Percentiles rank a stretch among this genome's conserved stretches.
phyloP scores from a whole-genome alignment of 441 rosid genomes.

The Croton setiger region DNA sequence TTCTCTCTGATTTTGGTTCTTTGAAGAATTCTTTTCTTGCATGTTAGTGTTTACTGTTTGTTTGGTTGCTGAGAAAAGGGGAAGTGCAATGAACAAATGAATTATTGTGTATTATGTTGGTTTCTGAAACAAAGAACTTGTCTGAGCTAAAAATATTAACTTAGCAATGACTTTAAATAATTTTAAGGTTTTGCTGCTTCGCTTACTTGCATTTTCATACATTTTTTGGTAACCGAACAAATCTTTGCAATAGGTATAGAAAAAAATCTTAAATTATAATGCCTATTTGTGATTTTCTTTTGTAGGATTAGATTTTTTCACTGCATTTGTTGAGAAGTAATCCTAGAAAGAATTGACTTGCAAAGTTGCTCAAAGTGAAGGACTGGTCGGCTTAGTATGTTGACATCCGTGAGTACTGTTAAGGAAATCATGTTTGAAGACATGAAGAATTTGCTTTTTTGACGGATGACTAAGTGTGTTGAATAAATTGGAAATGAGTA shows the following conservation, averaged over 20 bases:
- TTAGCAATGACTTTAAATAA: not conserved
- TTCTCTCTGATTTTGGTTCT: constrained; percentile 8
- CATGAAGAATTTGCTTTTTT: constrained; percentile 24
- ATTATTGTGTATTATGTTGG: constrained; percentile 2
- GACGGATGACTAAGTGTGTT: constrained; percentile 30
- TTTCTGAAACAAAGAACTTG: not conserved
- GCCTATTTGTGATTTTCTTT: constrained; percentile 12
- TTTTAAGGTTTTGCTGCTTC: not conserved
- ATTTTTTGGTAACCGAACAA: constrained; percentile 6
- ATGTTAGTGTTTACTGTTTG: not conserved
- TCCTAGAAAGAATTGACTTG: constrained; percentile 10
- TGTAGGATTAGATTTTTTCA: constrained; percentile 17
- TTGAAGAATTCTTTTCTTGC: not conserved
- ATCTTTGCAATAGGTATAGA: constrained; percentile 6
- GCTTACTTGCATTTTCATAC: not conserved
- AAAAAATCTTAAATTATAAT: constrained; percentile 9
- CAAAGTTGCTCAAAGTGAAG: constrained; percentile 4
- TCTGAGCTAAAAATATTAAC: not conserved
- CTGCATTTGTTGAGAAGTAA: constrained; percentile 8
- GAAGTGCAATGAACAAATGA: not conserved
- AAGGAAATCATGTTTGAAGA: constrained; percentile 27
- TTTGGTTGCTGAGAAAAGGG: constrained; percentile 15
- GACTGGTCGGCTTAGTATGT: not conserved
- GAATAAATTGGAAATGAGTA: constrained; percentile 62
- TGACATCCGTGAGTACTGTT: not conserved